A percentile compares a stretch with the other conserved stretches of the same genome.
Conservation (phyloP, 148 eudicot species). For the Rhododendron kiyosumense region DNA sequence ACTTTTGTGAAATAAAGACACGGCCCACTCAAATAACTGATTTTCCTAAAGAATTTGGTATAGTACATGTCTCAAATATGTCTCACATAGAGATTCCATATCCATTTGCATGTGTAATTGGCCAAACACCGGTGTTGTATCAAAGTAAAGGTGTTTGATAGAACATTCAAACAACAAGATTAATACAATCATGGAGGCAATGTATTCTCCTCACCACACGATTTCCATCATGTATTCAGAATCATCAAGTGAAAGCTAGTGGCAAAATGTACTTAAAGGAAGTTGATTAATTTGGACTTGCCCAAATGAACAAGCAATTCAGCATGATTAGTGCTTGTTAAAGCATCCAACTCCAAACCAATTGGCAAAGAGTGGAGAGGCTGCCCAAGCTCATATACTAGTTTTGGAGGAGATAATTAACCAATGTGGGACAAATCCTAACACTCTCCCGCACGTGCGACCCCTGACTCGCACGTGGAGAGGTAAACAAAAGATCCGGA, state of each 20-base stretch:
- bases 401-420: too few relatives aligned
- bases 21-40: not conserved
- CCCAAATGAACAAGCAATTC: not conserved
- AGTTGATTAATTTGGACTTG: not conserved
- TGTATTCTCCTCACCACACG: not conserved
- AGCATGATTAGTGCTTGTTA: not conserved
- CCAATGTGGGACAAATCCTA: too few relatives aligned
- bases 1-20: not conserved
- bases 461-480: too few relatives aligned
- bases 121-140: not conserved
- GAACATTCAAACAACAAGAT: not conserved
- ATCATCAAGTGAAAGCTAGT: not conserved
- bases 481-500: too few relatives aligned
- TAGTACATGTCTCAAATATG: not conserved
- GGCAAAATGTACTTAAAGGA: not conserved
- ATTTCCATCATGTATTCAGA: not conserved
- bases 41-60: not conserved
- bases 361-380: too few relatives aligned
- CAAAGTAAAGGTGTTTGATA: not conserved
- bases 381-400: too few relatives aligned
- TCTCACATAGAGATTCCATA: not conserved
- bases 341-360: too few relatives aligned
- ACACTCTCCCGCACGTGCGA: too few relatives aligned
- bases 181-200: not conserved
- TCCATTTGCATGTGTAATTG: not conserved